A percentile compares a stretch with the other conserved stretches of the same genome.
Evolutionary conservation across 495 filamentous ascomycete genomes (phyloP).

Genomic region (Talaromyces liani): DNA sequence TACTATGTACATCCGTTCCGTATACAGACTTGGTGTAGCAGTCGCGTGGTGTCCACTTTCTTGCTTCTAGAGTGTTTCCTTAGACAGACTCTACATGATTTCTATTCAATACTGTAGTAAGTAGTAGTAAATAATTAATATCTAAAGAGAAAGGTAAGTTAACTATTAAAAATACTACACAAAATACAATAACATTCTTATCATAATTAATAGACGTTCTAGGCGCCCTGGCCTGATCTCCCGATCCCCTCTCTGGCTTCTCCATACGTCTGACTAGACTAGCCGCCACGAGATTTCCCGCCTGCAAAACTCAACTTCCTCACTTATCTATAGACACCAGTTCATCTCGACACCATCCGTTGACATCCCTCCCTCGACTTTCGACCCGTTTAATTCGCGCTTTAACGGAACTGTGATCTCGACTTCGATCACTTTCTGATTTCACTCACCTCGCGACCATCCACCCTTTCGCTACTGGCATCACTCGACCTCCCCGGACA

Average conservation of each 20-base stretch:
- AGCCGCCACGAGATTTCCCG: slow-evolving; percentile 7
- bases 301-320: background rate
- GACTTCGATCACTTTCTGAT: background rate
- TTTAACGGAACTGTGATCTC: too few relatives aligned
- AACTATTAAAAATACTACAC: background rate
- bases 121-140: background rate
- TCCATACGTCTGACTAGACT: background rate
- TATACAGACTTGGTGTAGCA: background rate
- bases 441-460: background rate
- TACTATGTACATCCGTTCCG: background rate
- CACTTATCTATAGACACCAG: background rate
- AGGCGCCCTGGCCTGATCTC: background rate
- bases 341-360: background rate
- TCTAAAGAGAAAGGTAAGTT: background rate
- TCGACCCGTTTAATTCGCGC: too few relatives aligned
- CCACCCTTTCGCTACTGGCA: slow-evolving; percentile 6
- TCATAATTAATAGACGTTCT: background rate
- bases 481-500: background rate
- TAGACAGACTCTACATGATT: too few relatives aligned
- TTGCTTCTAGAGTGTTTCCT: background rate
- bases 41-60: background rate
- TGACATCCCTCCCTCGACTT: too few relatives aligned
- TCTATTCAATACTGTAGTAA: too few relatives aligned
- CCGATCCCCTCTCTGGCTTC: background rate
- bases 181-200: background rate